Base-by-base conservation (phyloP, 1,284 basidiomycete genomes). In the Vanrija sp. region DNA sequence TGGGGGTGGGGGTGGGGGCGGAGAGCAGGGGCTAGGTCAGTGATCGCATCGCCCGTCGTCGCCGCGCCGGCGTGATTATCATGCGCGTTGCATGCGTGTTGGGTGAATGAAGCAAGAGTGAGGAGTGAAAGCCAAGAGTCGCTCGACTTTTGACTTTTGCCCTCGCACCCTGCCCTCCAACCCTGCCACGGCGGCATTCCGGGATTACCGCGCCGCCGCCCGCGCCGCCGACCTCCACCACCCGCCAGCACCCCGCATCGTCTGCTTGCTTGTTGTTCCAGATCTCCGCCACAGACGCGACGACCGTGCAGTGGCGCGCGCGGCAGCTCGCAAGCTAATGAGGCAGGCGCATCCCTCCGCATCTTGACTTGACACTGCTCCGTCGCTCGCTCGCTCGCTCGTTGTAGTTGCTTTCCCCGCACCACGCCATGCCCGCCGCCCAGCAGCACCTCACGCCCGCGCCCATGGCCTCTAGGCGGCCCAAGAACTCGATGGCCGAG, bases 401-500 rank as follows among this genome's bases (percentile, higher is more conserved):
- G 28, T 28, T 10, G 28, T 10, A 10, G 10, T 10, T 28, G 28
- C 28, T 28, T 23, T 2, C 21, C 21, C 21, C 21, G 21, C 21
- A n/a, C n/a, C n/a, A n/a, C 28, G 28, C 46, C 0, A 43, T 44
- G n/a, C 49, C 42, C 2, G 23, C 38, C 39, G 23, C 38, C 39
- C 34, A 28, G 12, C 40, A 51, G 45, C 54, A 47, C 49, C 43
- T 46, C 23, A 43, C 54, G 38, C 19, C 38, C 51, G 59, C 46
- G 47, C 55, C 18, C 10, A 34, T 34, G 34, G 34, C 34, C 34
- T 34, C 34, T 2, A 8, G 34, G 34, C 58, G 69, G 43, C 67
- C 69, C 25, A 72, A 72, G 60, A 70, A 68, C 57, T 67, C 88
- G 66, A 95, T 97, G 91, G 89, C 89, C 51, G 94, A 97, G 83